Conservation (phyloP, 345 rosid genomes). For the Chamaenerion angustifolium region DNA sequence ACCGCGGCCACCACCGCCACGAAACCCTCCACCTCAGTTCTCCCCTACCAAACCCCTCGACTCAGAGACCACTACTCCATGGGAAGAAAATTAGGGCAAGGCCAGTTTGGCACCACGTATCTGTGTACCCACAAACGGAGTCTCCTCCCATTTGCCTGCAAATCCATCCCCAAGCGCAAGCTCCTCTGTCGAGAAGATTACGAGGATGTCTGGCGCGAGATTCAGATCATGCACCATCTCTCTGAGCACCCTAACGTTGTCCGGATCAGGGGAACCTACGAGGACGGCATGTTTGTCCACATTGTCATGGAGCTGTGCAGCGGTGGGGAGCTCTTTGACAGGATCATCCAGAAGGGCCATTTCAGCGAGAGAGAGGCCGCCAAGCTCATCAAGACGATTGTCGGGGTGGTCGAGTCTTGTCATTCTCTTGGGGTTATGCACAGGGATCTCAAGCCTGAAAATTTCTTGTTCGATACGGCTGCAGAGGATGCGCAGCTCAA, state of each 20-base stretch:
- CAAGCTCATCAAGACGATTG: conserved; percentile 69
- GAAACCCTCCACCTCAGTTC: conserved; percentile 40
- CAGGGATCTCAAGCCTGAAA: conserved; percentile 96
- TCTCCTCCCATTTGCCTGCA: conserved; percentile 50
- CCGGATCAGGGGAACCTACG: conserved; percentile 74
- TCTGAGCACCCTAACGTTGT: conserved; percentile 81
- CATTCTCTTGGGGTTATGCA: conserved; percentile 98
- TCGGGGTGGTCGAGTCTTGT: conserved; percentile 82
- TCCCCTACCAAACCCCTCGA: conserved; percentile 72
- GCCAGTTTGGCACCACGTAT: conserved; percentile 90
- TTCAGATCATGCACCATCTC: conserved; percentile 98
- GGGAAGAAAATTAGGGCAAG: conserved; percentile 88
- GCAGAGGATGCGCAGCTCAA: conserved; percentile 70
- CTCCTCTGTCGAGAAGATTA: conserved; percentile 84
- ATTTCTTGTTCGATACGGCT: conserved; percentile 73
- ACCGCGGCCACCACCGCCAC: conserved; percentile 1
- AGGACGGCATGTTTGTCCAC: conserved; percentile 84
- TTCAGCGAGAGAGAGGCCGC: conserved; percentile 90
- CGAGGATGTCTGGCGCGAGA: conserved; percentile 94
- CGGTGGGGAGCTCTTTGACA: conserved; percentile 92
- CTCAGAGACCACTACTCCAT: conserved; percentile 65
- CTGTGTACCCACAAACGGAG: conserved; percentile 60
- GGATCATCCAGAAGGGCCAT: conserved; percentile 90
- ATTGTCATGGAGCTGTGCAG: conserved; percentile 93
- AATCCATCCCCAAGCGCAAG: conserved; percentile 87